phyloP scores from a whole-genome alignment of 73 alveolate species.

The Blepharisma japonicum region DNA sequence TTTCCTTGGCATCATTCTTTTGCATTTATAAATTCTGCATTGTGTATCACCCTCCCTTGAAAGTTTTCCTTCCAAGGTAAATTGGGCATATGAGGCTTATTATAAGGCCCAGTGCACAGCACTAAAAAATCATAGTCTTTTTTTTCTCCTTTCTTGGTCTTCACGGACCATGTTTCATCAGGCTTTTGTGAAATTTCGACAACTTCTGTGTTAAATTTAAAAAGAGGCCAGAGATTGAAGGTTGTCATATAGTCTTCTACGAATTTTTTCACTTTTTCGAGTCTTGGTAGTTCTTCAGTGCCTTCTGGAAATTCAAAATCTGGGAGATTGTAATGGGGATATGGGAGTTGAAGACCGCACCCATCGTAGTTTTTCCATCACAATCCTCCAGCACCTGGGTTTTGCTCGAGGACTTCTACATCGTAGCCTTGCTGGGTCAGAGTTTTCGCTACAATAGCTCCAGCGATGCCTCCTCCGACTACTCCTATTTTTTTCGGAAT shows the following conservation, averaged over 20 bases:
- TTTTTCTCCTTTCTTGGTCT: conserved; percentile 3
- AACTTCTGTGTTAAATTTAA: conserved; percentile 20
- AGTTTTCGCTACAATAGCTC: conserved; percentile 11
- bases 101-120: conserved; percentile 24
- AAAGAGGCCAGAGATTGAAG: background rate
- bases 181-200: background rate
- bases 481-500: background rate
- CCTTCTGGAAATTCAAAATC: conserved; percentile 10
- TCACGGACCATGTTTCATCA: conserved; percentile 4
- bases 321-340: conserved; percentile 13
- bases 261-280: background rate
- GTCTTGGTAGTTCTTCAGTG: background rate
- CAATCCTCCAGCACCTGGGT: background rate
- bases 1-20: background rate
- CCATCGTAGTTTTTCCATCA: conserved; percentile 23
- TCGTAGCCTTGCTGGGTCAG: conserved; percentile 21
- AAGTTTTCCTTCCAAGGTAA: background rate
- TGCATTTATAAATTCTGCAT: conserved; percentile 20
- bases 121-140: conserved; percentile 4
- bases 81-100: conserved; percentile 5
- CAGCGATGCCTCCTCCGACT: conserved; percentile 9
- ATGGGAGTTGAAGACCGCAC: conserved; percentile 7
- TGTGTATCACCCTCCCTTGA: conserved; percentile 20
- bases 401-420: conserved; percentile 23
- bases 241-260: background rate